Conservation (phyloP, 139 green algal species). For the Chlamydomonas asymmetrica region DNA sequence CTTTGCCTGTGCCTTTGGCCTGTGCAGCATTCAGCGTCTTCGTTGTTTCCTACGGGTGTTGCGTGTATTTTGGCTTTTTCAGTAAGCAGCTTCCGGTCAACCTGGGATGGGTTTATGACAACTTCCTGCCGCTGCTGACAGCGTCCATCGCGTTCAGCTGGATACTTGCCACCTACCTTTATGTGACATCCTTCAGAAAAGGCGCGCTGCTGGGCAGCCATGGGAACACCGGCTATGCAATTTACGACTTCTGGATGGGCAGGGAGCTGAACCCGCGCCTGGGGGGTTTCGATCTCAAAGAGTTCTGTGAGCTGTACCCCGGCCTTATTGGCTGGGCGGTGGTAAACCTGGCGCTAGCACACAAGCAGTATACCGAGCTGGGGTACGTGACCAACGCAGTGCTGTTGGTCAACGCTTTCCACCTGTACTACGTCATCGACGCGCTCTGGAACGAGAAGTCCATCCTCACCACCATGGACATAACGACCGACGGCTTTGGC, state of each 20-base stretch:
- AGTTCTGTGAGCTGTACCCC: conserved; percentile 93
- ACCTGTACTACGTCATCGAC: conserved; percentile 62
- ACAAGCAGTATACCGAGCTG: conserved; percentile 62
- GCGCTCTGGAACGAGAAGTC: conserved; percentile 70
- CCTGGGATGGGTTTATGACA: conserved; percentile 75
- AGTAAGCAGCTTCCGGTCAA: conserved; percentile 38
- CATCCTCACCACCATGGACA: conserved; percentile 98
- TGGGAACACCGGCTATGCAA: conserved; percentile 50
- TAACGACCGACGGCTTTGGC: conserved; percentile 96
- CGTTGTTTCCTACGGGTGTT: conserved; percentile 53
- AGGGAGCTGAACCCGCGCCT: conserved; percentile 86
- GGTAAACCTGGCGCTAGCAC: conserved; percentile 66
- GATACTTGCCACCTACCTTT: conserved; percentile 66
- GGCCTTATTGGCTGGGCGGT: conserved; percentile 73
- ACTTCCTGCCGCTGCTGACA: conserved; percentile 81
- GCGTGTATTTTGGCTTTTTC: conserved; percentile 69
- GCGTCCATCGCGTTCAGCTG: conserved; percentile 62
- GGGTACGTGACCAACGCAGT: conserved; percentile 58
- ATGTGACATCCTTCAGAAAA: conserved; percentile 55
- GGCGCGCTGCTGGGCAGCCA: conserved; percentile 50
- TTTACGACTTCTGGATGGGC: conserved; percentile 95
- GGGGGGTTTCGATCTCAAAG: conserved; percentile 82
- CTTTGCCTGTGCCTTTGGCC: background rate
- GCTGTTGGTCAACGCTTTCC: conserved; percentile 81
- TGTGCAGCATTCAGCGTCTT: conserved; percentile 69